Percentiles rank a stretch among this genome's conserved stretches.
Conservation (phyloP, 2,329 filamentous ascomycete species). For the Pseudogymnoascus sp. region DNA sequence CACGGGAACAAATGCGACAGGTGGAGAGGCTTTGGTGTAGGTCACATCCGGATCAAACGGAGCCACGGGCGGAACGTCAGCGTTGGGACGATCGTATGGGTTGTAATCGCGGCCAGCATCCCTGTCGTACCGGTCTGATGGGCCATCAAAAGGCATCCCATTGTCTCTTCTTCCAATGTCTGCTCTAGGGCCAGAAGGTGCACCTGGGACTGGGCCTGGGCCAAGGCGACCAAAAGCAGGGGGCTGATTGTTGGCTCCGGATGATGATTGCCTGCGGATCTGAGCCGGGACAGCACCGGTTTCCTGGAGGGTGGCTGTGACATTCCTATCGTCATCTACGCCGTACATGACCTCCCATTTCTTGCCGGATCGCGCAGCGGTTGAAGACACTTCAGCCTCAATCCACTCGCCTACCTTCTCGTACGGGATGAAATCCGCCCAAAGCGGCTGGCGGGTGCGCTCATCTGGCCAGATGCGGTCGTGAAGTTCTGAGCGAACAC, state of each 20-base stretch:
- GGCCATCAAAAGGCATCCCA: background rate
- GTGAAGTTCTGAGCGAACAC: slow-evolving; percentile 70
- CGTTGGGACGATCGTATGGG: background rate
- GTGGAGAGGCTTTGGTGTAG: slow-evolving; percentile 33
- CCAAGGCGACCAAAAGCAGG: background rate
- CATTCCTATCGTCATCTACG: slow-evolving; percentile 42
- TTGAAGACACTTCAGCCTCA: slow-evolving; percentile 48
- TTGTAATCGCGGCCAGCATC: background rate
- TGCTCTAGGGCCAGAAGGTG: slow-evolving; percentile 25
- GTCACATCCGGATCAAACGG: background rate
- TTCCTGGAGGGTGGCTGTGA: slow-evolving; percentile 50
- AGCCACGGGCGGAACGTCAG: background rate
- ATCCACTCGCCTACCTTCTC: slow-evolving; percentile 69
- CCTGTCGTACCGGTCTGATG: background rate
- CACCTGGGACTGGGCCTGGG: slow-evolving; percentile 13
- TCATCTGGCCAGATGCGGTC: slow-evolving; percentile 79
- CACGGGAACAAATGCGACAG: slow-evolving; percentile 44
- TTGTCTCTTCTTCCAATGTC: slow-evolving; percentile 16
- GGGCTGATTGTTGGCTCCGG: background rate
- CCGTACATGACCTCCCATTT: slow-evolving; percentile 71
- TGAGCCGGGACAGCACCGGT: slow-evolving; percentile 21
- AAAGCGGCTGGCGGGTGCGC: slow-evolving; percentile 71
- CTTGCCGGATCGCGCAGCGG: slow-evolving; percentile 32
- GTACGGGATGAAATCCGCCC: slow-evolving; percentile 82
- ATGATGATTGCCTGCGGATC: slow-evolving; percentile 3